phyloP scores from a whole-genome alignment of 306 rosid genomes.

The Malus sieversii region DNA sequence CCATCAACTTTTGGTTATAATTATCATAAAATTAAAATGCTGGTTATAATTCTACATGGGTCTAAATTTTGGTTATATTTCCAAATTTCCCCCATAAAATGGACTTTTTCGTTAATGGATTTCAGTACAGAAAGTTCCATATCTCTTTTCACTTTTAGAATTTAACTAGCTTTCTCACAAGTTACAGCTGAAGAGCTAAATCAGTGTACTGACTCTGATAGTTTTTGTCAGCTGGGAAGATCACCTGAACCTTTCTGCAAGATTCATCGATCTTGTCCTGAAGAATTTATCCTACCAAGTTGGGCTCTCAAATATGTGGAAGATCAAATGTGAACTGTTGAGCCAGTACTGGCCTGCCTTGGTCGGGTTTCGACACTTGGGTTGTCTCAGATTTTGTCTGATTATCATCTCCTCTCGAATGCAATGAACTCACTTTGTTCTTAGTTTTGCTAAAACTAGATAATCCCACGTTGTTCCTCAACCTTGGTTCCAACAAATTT shows the following conservation, averaged over 20 bases:
- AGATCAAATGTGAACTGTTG: slow-evolving; percentile 31
- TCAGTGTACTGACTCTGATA: not conserved
- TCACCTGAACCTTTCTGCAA: slow-evolving; percentile 1
- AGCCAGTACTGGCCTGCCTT: not conserved
- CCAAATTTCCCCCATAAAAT: no score
- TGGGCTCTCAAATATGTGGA: slow-evolving; percentile 39
- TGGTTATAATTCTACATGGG: no score
- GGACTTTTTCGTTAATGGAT: not conserved
- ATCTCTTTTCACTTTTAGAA: not conserved
- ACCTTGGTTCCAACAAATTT: not conserved
- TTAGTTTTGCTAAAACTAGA: slow-evolving; percentile 12
- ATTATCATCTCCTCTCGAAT: not conserved
- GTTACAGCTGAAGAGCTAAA: slow-evolving; percentile 5
- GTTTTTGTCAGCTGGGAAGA: slow-evolving; percentile 1
- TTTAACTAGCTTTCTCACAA: not conserved
- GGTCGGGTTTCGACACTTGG: slow-evolving; percentile 9
- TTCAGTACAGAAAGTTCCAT: no score
- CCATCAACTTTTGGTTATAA: no score
- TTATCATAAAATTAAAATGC: no score
- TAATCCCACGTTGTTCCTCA: not conserved
- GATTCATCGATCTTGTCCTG: not conserved
- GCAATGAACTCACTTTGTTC: slow-evolving; percentile 4
- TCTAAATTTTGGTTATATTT: no score
- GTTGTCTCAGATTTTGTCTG: slow-evolving; percentile 2
- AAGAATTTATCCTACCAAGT: slow-evolving; percentile 29